A percentile compares a stretch with the other conserved stretches of the same genome.
Evolutionary conservation across 2,329 filamentous ascomycete genomes (phyloP).

Genomic region (Colletotrichum cereale): DNA sequence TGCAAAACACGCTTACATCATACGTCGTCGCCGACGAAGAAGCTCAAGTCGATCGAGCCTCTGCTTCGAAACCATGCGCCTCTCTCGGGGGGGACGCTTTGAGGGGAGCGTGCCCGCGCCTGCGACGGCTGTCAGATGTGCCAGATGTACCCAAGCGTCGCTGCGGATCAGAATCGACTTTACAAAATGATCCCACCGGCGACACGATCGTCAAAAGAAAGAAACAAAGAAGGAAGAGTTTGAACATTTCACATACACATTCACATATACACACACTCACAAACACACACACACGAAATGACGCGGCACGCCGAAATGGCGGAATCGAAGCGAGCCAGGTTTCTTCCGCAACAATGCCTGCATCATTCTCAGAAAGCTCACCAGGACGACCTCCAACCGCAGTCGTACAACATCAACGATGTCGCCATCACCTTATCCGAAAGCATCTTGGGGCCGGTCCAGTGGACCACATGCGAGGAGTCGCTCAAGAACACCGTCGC

Average conservation of each 20-base stretch:
- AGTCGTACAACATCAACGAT: constrained; percentile 31
- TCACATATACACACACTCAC: not conserved
- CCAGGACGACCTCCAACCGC: constrained; percentile 12
- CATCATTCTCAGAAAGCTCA: constrained; percentile 15
- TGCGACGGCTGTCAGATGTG: constrained; percentile 29
- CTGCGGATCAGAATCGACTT: not conserved
- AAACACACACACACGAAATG: not conserved
- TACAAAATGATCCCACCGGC: constrained; percentile 17
- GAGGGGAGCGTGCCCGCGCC: constrained; percentile 26
- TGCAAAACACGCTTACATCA: not conserved
- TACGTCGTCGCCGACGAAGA: not conserved
- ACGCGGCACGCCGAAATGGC: constrained; percentile 13
- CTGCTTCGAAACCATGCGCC: constrained; percentile 27
- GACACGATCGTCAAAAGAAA: not conserved
- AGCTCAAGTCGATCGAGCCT: constrained; percentile 4
- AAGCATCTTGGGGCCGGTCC: constrained; percentile 18
- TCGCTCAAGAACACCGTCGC: constrained; percentile 21
- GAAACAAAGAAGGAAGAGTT: not conserved
- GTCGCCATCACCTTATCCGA: constrained; percentile 33
- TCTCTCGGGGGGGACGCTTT: constrained; percentile 1
- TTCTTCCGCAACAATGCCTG: constrained; percentile 17
- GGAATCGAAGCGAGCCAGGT: constrained; percentile 18
- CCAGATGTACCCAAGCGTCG: constrained; percentile 26
- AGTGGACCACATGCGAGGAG: constrained; percentile 27
- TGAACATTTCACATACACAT: not conserved